Evolutionary conservation across 192 early-diverging fungal species (phyloP).

Genomic region (Backusella tarrabulga): DNA sequence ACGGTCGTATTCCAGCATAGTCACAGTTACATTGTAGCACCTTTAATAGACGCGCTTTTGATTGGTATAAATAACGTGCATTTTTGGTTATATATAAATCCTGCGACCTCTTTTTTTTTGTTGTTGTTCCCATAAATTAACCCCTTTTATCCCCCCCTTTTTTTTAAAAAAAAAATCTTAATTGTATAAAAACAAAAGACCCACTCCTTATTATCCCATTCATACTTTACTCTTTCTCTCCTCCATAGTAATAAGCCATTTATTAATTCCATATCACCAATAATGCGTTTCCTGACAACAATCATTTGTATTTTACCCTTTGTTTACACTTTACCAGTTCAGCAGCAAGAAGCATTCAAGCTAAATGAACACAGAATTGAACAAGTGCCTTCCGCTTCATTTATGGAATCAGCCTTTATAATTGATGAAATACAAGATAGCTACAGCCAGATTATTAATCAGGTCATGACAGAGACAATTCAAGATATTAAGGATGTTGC

Average conservation of each 20-base stretch:
- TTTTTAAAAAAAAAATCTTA: not conserved
- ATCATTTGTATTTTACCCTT: not conserved
- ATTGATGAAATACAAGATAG: not conserved
- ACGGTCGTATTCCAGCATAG: not conserved
- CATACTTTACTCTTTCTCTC: not conserved
- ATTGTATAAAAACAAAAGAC: not conserved
- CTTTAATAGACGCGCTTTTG: not conserved
- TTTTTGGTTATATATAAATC: not conserved
- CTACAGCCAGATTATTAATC: conserved; percentile 13
- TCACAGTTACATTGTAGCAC: not conserved
- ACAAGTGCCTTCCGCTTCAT: not conserved
- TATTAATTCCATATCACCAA: not conserved
- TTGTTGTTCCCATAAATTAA: not conserved
- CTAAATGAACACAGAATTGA: not conserved
- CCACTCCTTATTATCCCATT: not conserved
- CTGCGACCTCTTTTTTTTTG: not conserved
- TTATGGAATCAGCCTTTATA: not conserved
- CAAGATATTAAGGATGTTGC: not conserved
- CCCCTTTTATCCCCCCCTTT: not conserved
- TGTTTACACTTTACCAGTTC: conserved; percentile 3
- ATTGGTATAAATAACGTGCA: conserved; percentile 8
- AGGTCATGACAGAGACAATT: conserved; percentile 11
- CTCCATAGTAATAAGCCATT: not conserved
- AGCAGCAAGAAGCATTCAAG: not conserved
- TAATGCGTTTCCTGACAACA: not conserved